Evolutionary conservation across 306 rosid genomes (phyloP), one percentile per base, ranked within the genome.

Genomic region (Vigna mungo): DNA sequence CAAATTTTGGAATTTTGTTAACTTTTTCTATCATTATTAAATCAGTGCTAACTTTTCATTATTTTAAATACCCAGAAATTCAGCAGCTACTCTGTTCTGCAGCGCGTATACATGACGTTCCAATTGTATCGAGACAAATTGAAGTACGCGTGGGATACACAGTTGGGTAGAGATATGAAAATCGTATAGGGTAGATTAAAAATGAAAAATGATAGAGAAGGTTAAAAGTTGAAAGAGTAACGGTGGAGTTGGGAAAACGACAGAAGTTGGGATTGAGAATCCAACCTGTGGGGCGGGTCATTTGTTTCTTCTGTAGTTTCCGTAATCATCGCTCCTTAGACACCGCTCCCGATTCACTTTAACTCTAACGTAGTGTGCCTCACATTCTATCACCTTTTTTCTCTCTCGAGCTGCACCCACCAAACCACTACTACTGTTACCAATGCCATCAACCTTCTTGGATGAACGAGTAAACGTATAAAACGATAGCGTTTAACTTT

Each of bases 351-450:
- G 53, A 52, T 80, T 73, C 58, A 17, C 72, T 81, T 81, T 66
- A 78, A 78, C 85, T 62, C 75, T 68, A 4, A 72, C 61, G 2
- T 36, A 6, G 84, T 69, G 84, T 69, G 87, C 88, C 82, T 71
- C 75, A 51, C 68, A 23, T 1, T 62, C 2, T 6, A 11, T 44
- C 4, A 6, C 48, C 41, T 11, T 71, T 25, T 49, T 20, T 20
- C 0, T 72, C 74, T 84, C 89, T 88, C 88, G 87, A 91, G 91
- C 94, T 92, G 87, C 96, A 70, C 83, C 83, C 88, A 44, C 82
- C 5, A 53, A 64, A 36, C 21, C 47, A 54, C 61, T 17, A 3
- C 9, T 39, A 78, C 76, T 70, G 36, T 25, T 32, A 30, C 37
- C 32, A 27, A 20, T 21, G n/a, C 34, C 2, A 71, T 70, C 36